phyloP scores from a whole-genome alignment of 116 monocot genomes.

The Iris pallida region DNA sequence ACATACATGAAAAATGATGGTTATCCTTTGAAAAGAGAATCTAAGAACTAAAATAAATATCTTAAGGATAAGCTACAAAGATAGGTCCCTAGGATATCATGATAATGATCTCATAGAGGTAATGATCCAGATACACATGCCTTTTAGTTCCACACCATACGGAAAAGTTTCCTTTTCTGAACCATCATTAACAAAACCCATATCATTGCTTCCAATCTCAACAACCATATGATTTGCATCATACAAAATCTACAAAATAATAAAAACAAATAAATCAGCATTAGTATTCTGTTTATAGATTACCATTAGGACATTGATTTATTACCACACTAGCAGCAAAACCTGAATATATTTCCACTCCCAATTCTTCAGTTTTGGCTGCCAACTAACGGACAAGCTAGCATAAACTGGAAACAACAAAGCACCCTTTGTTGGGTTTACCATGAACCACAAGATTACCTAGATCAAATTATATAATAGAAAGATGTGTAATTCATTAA shows the following conservation, averaged over 20 bases:
- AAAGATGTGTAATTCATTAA: no score
- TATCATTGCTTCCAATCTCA: constrained; percentile 89
- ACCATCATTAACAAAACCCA: constrained; percentile 95
- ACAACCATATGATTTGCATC: constrained; percentile 71
- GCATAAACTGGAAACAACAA: constrained; percentile 62
- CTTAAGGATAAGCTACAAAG: no score
- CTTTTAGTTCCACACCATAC: constrained; percentile 83
- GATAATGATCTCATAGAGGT: no score
- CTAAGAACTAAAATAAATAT: no score
- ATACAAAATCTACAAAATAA: constrained; percentile 76
- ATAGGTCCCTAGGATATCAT: no score
- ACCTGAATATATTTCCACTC: constrained; percentile 98
- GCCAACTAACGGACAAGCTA: constrained; percentile 95
- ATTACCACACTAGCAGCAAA: constrained; percentile 97
- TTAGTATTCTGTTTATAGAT: neutral
- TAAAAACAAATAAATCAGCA: constrained; percentile 18
- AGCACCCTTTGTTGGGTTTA: neutral
- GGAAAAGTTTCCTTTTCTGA: constrained; percentile 92
- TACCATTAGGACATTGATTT: neutral
- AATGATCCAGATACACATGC: no score
- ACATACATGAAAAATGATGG: no score
- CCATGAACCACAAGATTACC: no score
- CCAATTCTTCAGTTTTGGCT: constrained; percentile 87
- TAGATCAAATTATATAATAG: no score
- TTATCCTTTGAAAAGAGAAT: no score